A percentile compares a stretch with the other conserved stretches of the same genome.
These are phyloP conservation scores for Pseudozyma thailandica DNA, from an alignment of 1,284 basidiomycete species.

Conservation along the genomic window DNA sequence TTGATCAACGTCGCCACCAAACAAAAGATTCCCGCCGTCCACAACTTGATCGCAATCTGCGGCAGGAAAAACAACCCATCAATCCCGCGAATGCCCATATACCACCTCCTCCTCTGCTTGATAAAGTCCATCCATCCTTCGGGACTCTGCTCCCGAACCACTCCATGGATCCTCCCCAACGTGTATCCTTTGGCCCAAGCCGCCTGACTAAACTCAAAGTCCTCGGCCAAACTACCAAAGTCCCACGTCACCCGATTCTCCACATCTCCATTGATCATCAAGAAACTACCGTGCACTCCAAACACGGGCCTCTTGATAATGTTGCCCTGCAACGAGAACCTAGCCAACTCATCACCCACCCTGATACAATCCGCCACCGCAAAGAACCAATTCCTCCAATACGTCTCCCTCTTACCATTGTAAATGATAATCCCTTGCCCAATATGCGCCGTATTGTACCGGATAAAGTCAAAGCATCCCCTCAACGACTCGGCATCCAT, in stretches of 20 bases:
- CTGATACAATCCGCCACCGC: slow-evolving; percentile 70
- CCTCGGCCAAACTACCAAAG: slow-evolving; percentile 67
- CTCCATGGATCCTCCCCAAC: slow-evolving; percentile 69
- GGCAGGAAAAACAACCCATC: slow-evolving; percentile 68
- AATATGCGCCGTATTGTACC: slow-evolving; percentile 69
- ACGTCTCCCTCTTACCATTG: slow-evolving; percentile 68
- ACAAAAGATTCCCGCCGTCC: slow-evolving; percentile 70
- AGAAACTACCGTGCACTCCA: slow-evolving; percentile 70
- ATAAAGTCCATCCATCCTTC: slow-evolving; percentile 69
- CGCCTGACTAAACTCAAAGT: slow-evolving; percentile 70
- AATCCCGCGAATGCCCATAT: slow-evolving; percentile 69
- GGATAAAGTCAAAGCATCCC: slow-evolving; percentile 69
- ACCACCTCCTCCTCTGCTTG: slow-evolving; percentile 70
- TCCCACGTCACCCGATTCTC: slow-evolving; percentile 70
- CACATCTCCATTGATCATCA: slow-evolving; percentile 70
- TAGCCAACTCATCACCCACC: slow-evolving; percentile 69
- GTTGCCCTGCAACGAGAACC: slow-evolving; percentile 70
- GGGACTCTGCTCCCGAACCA: slow-evolving; percentile 69
- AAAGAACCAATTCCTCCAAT: slow-evolving; percentile 70
- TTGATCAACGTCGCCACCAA: slow-evolving; percentile 69
- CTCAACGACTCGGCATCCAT: slow-evolving; percentile 69
- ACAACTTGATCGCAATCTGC: slow-evolving; percentile 69
- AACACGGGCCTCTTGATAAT: slow-evolving; percentile 69
- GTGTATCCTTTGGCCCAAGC: slow-evolving; percentile 69
- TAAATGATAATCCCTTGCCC: slow-evolving; percentile 70